Base-by-base conservation (phyloP, 306 rosid species). In the Vigna reflexopilosa region DNA sequence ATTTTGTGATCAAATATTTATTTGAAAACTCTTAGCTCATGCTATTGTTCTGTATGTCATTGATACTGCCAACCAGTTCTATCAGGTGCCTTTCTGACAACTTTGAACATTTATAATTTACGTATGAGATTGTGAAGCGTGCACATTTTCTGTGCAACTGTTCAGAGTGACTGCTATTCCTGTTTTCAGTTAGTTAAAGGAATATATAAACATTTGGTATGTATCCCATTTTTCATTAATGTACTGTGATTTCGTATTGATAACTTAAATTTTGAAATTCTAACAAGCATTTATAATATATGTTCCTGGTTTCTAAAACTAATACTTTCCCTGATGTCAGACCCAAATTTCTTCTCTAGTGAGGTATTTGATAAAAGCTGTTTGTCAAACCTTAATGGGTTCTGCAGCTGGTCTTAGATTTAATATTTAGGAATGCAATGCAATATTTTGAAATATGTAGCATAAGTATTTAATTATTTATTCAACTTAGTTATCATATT, bases 371-470 rank as follows among this genome's bases (percentile, higher is more conserved):
- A 50, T 32, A 32, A 19, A 70, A 32, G n/a, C 19, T 28, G 45
- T 32, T 71, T 48, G 7, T 49, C 45, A 26, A 68, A 69, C 74
- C 45, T 24, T 67, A 44, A 69, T 14, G 14, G 32, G 20, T 40
- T 65, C 20, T 40, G 38, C 24, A 14, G 44, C 44, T 7, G 42
- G 45, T 40, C 9, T 1, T 40, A 40, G 45, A 40, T 9, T 51
- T 52, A 54, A 51, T 26, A 9, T 48, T 14, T 28, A 24, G 58
- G 38, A 70, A 50, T 14, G 7, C 5, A 70, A 49, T 50, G n/a
- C 61, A 30, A 49, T 28, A 69, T 49, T 9, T 70, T 50, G n/a
- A 45, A 30, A 49, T 28, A 69, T 69, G n/a, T 70, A 14, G 38
- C 2, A 26, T 26, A 48, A 42, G 11, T 15, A 49, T 49, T 49